Base-by-base conservation (phyloP, 345 rosid genomes). In the Citrus australasica region DNA sequence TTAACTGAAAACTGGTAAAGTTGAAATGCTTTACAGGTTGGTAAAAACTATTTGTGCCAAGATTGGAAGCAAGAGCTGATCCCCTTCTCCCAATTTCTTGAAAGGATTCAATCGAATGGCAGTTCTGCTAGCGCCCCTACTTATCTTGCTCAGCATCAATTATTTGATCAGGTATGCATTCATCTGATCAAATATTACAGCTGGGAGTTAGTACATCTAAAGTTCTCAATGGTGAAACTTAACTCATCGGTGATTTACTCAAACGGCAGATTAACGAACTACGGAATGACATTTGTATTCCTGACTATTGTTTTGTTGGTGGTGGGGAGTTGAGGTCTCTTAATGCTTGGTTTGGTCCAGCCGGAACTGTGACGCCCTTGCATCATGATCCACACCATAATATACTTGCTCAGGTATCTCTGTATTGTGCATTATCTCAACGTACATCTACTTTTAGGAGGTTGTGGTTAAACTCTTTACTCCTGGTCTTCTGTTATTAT, bases 321-420 rank as follows among this genome's bases (percentile, higher is more conserved):
- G 98, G 97, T n/a, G 99, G 97, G 53, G 97, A 92, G 87, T 86
- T 96, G 78, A 90, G 86, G 71, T 86, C 98, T 67, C 82, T 96
- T 30, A 96, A 96, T 85, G 97, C 98, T 56, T 96, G 98, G 99
- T 96, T 96, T 80, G 99, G 98, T 79, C 99, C 99, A 35, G 89
- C 91, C 60, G 95, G 97, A 66, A 95, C 98, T 2, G 97, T 95
- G 73, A 95, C 99, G 42, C 99, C 99, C 7, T 78, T 95, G 87
- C 99, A 95, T 82, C 98, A 95, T 85, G 99, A 95, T 82, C 99
- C 99, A 33, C 99, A 95, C 87, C 99, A 95, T 83, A 95, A 95
- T 81, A 86, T 95, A 72, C 90, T 95, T 78, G 94, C 98, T 59
- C 99, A 95, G 99, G 99, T 93, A 83, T 46, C 33, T 75, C 59